These are phyloP conservation scores for Saccharomyces cerevisiae DNA, from an alignment of 805 yeast genomes.

Conservation along the genomic window DNA sequence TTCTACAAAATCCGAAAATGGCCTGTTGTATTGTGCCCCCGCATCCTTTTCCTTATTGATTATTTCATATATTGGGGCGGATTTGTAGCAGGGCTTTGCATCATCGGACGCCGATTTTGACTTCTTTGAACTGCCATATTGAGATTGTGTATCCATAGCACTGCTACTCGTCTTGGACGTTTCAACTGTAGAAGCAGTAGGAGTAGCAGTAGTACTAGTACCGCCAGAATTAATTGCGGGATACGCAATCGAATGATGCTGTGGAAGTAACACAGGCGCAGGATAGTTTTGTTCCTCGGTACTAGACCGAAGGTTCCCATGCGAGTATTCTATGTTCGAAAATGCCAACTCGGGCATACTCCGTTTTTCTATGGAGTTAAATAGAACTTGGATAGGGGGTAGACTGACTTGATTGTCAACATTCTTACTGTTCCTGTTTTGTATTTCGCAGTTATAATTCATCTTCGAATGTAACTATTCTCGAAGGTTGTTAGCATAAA, in stretches of 20 bases:
- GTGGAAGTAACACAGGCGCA: neutral
- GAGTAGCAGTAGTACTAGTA: neutral
- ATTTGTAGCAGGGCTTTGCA: neutral
- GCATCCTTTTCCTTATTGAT: neutral
- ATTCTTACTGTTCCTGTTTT: neutral
- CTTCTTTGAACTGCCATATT: neutral
- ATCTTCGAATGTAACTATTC: neutral
- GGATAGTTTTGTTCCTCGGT: neutral
- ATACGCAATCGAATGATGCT: neutral
- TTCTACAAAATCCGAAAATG: neutral
- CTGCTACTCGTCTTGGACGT: neutral
- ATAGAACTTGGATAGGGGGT: constrained; percentile 12
- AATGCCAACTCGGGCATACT: neutral
- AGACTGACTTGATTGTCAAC: constrained; percentile 5
- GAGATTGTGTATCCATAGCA: neutral
- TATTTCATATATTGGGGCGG: neutral
- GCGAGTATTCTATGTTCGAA: neutral
- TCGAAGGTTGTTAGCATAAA: neutral
- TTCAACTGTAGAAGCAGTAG: no score
- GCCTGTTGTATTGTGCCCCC: neutral
- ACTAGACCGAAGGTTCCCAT: neutral
- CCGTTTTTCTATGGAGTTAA: constrained; percentile 6
- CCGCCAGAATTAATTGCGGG: neutral
- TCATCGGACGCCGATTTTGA: neutral
- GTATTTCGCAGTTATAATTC: neutral